Evolutionary conservation across 2,329 filamentous ascomycete genomes (phyloP).

Genomic region (Colletotrichum siamense): DNA sequence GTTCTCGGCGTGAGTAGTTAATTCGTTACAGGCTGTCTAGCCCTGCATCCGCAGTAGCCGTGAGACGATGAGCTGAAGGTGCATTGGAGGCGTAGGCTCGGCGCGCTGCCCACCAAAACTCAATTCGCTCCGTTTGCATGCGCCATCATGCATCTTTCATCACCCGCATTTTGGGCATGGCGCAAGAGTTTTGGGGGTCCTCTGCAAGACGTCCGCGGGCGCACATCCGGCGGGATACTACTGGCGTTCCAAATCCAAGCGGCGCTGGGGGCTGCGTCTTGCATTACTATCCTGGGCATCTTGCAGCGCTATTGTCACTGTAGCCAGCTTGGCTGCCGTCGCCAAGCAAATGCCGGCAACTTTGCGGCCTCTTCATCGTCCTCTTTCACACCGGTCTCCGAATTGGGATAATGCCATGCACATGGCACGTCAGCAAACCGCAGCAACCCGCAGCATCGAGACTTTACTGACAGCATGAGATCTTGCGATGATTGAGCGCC

Average conservation of each 20-base stretch:
- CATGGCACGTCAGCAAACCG: background rate
- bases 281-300: background rate
- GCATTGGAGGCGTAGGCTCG: background rate
- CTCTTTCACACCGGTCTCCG: background rate
- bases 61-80: background rate
- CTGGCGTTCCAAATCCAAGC: background rate
- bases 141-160: background rate
- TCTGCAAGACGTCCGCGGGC: background rate
- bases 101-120: background rate
- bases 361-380: background rate
- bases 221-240: background rate
- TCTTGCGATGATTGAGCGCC: background rate
- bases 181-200: background rate
- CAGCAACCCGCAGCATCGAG: background rate
- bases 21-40: background rate
- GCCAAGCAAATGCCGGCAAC: background rate
- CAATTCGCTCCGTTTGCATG: background rate
- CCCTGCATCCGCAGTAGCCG: background rate
- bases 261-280: conserved; percentile 4
- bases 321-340: background rate
- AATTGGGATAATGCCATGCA: background rate
- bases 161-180: background rate
- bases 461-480: background rate
- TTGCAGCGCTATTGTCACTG: background rate
- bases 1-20: background rate